Percentiles rank a stretch among this genome's conserved stretches.
Evolutionary conservation across 768 basidiomycete species (phyloP).

Genomic region (Leccinum fibrillosum): DNA sequence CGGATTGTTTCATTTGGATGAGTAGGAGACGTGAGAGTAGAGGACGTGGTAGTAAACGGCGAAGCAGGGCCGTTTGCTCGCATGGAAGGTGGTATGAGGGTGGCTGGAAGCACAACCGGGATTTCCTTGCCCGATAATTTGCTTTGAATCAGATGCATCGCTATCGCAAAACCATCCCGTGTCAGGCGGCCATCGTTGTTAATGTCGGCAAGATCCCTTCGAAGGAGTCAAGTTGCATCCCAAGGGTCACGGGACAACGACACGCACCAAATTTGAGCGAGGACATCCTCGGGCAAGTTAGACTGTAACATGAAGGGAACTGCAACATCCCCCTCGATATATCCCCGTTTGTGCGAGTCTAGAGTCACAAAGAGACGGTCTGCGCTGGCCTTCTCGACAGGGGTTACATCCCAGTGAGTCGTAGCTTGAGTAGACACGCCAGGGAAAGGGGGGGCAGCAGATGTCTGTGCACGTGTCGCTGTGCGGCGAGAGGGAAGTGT

Average conservation of each 20-base stretch:
- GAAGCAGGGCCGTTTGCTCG: conserved; percentile 41
- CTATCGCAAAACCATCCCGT: conserved; percentile 92
- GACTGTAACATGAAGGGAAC: conserved; percentile 96
- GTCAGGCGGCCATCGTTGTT: conserved; percentile 84
- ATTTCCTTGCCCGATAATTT: conserved; percentile 79
- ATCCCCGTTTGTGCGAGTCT: conserved; percentile 71
- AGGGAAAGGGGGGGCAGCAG: conserved; percentile 26
- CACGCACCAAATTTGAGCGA: conserved; percentile 89
- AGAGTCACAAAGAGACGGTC: conserved; percentile 83
- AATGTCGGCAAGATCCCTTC: conserved; percentile 91
- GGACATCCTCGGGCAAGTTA: conserved; percentile 70
- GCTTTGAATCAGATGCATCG: conserved; percentile 88
- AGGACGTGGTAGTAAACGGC: conserved; percentile 37
- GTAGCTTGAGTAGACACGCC: conserved; percentile 26
- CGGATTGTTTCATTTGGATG: conserved; percentile 39
- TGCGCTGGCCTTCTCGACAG: conserved; percentile 70
- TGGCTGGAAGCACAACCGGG: conserved; percentile 63
- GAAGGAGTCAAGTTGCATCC: conserved; percentile 1
- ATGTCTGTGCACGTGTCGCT: conserved; percentile 16
- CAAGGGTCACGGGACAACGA: conserved; percentile 6
- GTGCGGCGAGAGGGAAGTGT: conserved; percentile 23
- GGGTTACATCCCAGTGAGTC: conserved; percentile 77
- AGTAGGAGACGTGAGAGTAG: conserved; percentile 29
- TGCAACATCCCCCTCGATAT: conserved; percentile 89
- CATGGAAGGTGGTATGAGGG: conserved; percentile 81